Percentiles rank a stretch among this genome's conserved stretches.
These are phyloP conservation scores for Pythium pyrilobum DNA, from an alignment of 352 stramenopile genomes.

Conservation along the genomic window DNA sequence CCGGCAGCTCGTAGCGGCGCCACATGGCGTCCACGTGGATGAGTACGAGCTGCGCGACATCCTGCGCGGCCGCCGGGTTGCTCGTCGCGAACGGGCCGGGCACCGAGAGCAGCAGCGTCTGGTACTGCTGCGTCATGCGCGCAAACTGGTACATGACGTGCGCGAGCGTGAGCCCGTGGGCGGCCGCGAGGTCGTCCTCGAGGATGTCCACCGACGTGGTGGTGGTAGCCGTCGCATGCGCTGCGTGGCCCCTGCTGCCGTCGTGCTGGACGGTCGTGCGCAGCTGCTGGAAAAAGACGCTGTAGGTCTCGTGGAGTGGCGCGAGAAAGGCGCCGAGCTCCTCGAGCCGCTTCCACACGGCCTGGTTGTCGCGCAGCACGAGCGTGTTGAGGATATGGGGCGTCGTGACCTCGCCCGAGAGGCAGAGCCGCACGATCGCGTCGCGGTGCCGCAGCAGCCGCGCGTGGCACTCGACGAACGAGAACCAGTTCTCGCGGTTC, in stretches of 20 bases:
- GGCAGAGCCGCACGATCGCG: conserved; percentile 48
- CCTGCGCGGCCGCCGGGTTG: neutral
- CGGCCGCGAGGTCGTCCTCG: conserved; percentile 25
- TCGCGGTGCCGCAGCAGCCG: conserved; percentile 44
- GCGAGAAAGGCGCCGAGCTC: conserved; percentile 24
- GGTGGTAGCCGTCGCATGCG: no score
- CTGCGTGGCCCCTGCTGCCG: no score
- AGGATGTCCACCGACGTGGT: conserved; percentile 14
- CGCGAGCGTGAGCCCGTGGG: conserved; percentile 51
- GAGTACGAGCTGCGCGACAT: conserved; percentile 40
- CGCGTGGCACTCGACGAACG: conserved; percentile 54
- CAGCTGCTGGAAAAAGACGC: conserved; percentile 43
- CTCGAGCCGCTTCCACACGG: conserved; percentile 7
- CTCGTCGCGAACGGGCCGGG: conserved; percentile 15
- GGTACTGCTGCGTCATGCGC: conserved; percentile 69
- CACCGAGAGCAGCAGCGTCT: conserved; percentile 20
- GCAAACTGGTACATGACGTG: conserved; percentile 78
- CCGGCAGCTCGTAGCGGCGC: conserved; percentile 66
- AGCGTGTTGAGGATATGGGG: conserved; percentile 50
- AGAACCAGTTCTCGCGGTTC: conserved; percentile 55
- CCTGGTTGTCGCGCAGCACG: conserved; percentile 40
- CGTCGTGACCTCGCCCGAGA: conserved; percentile 13
- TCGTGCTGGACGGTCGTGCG: conserved; percentile 10
- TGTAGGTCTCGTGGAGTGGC: conserved; percentile 61
- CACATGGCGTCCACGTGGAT: conserved; percentile 55